Conservation (phyloP, 305 asterid genomes). For the Solanum chacoense region DNA sequence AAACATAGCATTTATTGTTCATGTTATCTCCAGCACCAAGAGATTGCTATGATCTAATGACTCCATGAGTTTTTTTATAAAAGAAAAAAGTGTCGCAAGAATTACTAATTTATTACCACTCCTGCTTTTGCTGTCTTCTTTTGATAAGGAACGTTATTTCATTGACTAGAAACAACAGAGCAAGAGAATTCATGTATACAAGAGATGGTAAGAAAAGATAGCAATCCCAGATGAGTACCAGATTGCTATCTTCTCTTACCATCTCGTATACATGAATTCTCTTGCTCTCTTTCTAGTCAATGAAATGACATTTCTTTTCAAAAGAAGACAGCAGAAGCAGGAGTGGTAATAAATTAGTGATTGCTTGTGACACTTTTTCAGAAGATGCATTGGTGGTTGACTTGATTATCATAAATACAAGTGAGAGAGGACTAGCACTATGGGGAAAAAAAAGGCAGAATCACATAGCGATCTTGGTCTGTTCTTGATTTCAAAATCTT, state of each 20-base stretch:
- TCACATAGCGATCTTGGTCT: neutral
- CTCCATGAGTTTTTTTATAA: neutral
- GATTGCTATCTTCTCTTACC: neutral
- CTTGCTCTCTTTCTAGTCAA: neutral
- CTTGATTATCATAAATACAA: neutral
- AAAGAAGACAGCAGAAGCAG: neutral
- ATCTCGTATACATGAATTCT: neutral
- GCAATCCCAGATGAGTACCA: neutral
- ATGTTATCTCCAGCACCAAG: neutral
- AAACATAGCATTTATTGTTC: neutral
- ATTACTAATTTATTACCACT: neutral
- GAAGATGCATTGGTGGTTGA: neutral
- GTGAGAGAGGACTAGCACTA: neutral
- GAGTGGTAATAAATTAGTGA: neutral
- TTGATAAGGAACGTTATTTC: neutral
- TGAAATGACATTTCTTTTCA: neutral
- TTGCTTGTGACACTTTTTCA: neutral
- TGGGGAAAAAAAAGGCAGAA: neutral
- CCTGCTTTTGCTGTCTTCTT: neutral
- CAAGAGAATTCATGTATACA: neutral
- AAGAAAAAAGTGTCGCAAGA: neutral
- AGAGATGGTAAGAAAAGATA: neutral
- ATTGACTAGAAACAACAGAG: neutral
- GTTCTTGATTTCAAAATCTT: conserved; percentile 34
- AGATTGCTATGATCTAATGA: neutral